Conservation (phyloP, 139 green algal genomes). For the Auxenochlorella protothecoides region DNA sequence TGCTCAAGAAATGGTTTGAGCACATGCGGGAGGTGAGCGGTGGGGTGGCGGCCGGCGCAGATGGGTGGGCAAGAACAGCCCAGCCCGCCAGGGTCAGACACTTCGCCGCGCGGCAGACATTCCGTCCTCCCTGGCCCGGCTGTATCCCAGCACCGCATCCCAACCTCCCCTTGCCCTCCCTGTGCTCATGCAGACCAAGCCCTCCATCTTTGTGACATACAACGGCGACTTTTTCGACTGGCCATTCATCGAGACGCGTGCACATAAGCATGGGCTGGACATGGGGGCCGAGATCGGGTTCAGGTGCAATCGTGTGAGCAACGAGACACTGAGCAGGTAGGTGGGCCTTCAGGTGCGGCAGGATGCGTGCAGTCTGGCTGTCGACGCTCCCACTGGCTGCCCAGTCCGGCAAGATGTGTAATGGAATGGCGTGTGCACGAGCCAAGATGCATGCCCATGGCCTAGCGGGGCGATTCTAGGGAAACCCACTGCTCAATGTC, state of each 20-base stretch:
- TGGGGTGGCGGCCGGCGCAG: not conserved
- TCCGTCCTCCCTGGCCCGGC: not conserved
- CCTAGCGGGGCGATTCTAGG: too few relatives aligned
- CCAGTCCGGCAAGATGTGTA: too few relatives aligned
- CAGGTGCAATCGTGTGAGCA: constrained; percentile 22
- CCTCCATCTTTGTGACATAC: constrained; percentile 95
- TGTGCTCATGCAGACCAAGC: constrained; percentile 47
- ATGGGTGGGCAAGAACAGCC: not conserved
- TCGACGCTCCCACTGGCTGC: too few relatives aligned
- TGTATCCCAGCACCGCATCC: not conserved
- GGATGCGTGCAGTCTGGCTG: too few relatives aligned
- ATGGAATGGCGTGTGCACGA: too few relatives aligned
- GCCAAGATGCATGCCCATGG: too few relatives aligned
- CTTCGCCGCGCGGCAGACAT: not conserved
- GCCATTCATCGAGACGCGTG: constrained; percentile 87
- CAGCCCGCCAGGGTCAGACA: not conserved
- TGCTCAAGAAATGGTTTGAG: constrained; percentile 80
- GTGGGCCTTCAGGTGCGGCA: not conserved
- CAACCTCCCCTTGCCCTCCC: not conserved
- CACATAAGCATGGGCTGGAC: constrained; percentile 70
- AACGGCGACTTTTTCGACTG: constrained; percentile 99
- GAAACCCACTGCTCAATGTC: too few relatives aligned
- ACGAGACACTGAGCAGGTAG: constrained; percentile 22
- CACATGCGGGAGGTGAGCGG: constrained; percentile 69
- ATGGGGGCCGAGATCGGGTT: constrained; percentile 76